Evolutionary conservation across 108 stramenopile genomes (phyloP), one percentile per base, ranked within the genome.

Genomic region (Cylindrotheca closterium): DNA sequence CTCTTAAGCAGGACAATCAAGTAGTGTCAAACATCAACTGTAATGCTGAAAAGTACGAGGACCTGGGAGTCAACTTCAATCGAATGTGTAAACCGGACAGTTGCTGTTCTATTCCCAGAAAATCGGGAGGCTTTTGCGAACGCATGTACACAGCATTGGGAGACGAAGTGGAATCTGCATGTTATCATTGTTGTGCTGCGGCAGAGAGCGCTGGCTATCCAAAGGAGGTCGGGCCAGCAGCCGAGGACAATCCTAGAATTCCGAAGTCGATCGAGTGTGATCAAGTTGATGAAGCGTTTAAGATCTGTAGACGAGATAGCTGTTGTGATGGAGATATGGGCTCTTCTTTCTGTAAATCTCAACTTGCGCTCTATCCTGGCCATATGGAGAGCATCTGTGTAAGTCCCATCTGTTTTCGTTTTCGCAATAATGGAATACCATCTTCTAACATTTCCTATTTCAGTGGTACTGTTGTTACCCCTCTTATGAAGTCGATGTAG

Each of bases 51-150:
- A 37, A n/a, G 1, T 65, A 65, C 51, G 26, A 1, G 1, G 48
- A 58, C 31, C n/a, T n/a, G n/a, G n/a, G n/a, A n/a, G 64, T 65
- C 10, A 73, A 65, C 30, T 42, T 73, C 46, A 22, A 58, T 4
- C 47, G 71, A 1, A 58, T 73, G 50, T 73, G 71, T 58, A 73
- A 77, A n/a, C 28, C 46, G n/a, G 61, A 66, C 47, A 65, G 68
- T 58, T 81, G 80, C 46, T 81, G 80, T 33, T 18, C 63, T n/a
- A 60, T 45, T 45, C 72, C 72, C 18, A 12, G 74, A 33, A 76
- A 75, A 2, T 21, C 29, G 2, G 51, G 65, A 23, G 58, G 55
- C 15, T 77, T 56, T 46, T 81, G 80, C 53, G 64, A 70, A 27
- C 46, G 64, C 2, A 56, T 62, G 2, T 77, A 81, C 24, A 53